Conservation (phyloP, 768 basidiomycete species). For the Russula emetica region DNA sequence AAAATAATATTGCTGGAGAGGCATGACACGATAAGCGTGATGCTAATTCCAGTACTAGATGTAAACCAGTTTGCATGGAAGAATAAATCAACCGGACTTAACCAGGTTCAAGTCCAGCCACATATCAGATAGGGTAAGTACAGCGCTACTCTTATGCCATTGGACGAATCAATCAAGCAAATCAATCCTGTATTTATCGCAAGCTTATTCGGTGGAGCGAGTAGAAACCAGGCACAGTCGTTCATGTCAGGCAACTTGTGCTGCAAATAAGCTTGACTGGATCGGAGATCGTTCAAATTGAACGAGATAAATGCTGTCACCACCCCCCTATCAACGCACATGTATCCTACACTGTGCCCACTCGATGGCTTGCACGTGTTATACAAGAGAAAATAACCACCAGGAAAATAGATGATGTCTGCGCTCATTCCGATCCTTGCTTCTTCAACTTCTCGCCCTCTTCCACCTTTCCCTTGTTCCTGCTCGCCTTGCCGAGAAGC, state of each 20-base stretch:
- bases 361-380: background rate
- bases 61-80: background rate
- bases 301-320: background rate
- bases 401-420: background rate
- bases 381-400: background rate
- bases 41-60: no score
- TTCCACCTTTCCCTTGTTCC: conserved; percentile 22
- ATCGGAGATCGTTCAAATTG: background rate
- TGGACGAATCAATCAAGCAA: no score
- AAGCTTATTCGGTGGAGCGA: background rate
- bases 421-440: conserved; percentile 3
- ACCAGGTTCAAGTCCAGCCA: background rate
- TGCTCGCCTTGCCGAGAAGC: conserved; percentile 22
- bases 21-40: no score
- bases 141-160: background rate
- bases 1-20: background rate
- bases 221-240: background rate
- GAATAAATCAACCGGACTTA: no score
- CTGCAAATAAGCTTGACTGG: background rate
- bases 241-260: background rate
- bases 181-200: background rate
- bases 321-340: background rate
- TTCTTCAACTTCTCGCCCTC: conserved; percentile 21
- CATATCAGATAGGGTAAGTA: background rate
- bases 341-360: conserved; percentile 9